phyloP scores from a whole-genome alignment of 495 filamentous ascomycete genomes.

The Penicillium steckii region DNA sequence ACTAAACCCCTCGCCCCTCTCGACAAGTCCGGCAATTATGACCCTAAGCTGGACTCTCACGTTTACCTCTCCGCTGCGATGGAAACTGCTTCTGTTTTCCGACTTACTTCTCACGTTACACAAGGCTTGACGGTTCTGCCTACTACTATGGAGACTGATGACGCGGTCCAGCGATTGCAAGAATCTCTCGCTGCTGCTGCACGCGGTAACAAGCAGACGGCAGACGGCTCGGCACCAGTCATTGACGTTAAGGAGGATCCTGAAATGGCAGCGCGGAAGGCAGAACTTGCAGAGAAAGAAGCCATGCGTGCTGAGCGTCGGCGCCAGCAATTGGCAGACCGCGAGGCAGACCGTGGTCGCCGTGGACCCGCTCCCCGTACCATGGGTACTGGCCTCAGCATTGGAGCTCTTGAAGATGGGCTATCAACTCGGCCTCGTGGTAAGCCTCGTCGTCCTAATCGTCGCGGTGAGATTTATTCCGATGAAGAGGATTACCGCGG shows the following conservation, averaged over 20 bases:
- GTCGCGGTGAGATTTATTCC: conserved; percentile 54
- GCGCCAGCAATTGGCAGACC: conserved; percentile 65
- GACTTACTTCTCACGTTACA: conserved; percentile 77
- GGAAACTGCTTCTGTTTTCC: conserved; percentile 64
- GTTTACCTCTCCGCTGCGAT: conserved; percentile 79
- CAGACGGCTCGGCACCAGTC: conserved; percentile 54
- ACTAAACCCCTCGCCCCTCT: conserved; percentile 74
- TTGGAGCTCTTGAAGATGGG: conserved; percentile 73
- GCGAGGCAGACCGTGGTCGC: conserved; percentile 59
- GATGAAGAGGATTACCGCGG: conserved; percentile 64
- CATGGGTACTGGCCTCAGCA: conserved; percentile 60
- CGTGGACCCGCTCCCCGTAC: conserved; percentile 40
- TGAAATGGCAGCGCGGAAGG: conserved; percentile 72
- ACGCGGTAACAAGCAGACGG: conserved; percentile 55
- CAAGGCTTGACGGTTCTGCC: conserved; percentile 72
- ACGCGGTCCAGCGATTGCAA: conserved; percentile 73
- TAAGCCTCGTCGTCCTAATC: conserved; percentile 43
- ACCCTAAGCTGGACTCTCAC: conserved; percentile 71
- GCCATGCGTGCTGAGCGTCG: conserved; percentile 64
- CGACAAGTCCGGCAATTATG: conserved; percentile 58
- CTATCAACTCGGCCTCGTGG: conserved; percentile 42
- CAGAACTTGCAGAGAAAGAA: conserved; percentile 72
- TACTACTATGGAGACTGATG: conserved; percentile 68
- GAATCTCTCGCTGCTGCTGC: conserved; percentile 63
- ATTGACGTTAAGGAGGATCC: conserved; percentile 71